Evolutionary conservation across 2,329 filamentous ascomycete genomes (phyloP).

Genomic region (Colletotrichum tropicale): DNA sequence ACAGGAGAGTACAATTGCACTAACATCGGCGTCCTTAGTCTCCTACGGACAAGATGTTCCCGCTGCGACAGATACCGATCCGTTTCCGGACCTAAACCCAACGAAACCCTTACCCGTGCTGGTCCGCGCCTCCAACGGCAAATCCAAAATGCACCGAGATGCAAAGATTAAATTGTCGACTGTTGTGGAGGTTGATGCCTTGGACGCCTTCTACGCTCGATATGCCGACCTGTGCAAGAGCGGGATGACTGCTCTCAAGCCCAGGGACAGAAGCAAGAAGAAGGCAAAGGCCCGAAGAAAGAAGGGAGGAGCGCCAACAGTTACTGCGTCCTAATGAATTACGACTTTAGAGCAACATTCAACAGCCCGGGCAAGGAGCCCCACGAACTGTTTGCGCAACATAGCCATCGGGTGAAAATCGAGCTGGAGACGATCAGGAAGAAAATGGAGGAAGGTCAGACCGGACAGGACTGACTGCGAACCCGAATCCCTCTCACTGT

Average conservation of each 20-base stretch:
- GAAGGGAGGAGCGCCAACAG: slow-evolving; percentile 39
- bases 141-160: slow-evolving; percentile 60
- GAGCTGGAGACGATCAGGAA: not conserved
- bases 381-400: not conserved
- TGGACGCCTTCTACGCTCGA: slow-evolving; percentile 80
- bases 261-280: slow-evolving; percentile 87
- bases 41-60: slow-evolving; percentile 48
- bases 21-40: slow-evolving; percentile 34
- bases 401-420: not conserved
- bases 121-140: slow-evolving; percentile 85
- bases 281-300: slow-evolving; percentile 80
- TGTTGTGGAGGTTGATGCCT: slow-evolving; percentile 73
- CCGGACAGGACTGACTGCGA: not conserved
- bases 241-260: slow-evolving; percentile 90
- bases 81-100: slow-evolving; percentile 65
- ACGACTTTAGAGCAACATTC: not conserved
- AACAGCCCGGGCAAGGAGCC: not conserved
- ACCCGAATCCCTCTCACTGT: not conserved
- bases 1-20: not conserved
- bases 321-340: not conserved
- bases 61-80: slow-evolving; percentile 44
- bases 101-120: slow-evolving; percentile 72
- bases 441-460: not conserved
- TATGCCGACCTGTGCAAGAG: slow-evolving; percentile 93
- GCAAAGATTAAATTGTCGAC: slow-evolving; percentile 80